Evolutionary conservation across 306 rosid genomes (phyloP), one percentile per base, ranked within the genome.

Genomic region (Dryas octopetala): DNA sequence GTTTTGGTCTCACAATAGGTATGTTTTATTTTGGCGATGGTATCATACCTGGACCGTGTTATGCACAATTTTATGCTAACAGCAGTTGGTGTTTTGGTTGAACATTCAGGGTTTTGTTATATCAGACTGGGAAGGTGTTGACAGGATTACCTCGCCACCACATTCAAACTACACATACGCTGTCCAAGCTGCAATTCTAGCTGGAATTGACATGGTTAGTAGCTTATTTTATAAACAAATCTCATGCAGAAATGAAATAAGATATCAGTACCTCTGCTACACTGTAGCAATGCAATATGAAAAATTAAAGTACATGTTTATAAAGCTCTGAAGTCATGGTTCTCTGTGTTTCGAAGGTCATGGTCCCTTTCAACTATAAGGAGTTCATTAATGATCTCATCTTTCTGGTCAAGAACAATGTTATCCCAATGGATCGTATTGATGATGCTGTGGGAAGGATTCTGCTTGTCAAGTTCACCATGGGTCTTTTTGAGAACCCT

Each of bases 61-160:
- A 60, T 54, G 69, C 55, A 5, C 38, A 66, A 67, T 73, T 70
- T 80, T 54, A 62, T 55, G 43, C 79, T 79, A 61, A 78, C 51
- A 14, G 11, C 40, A 32, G 28, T 64, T 13, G 47, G 15, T 70
- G 64, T 76, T 76, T 69, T 50, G 68, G 47, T 68, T 78, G 84
- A 70, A 80, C 77, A 80, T 54, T 79, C 91, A 95, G 99, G 99
- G 99, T 69, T 95, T 95, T 87, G 97, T 95, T 80, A 95, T 95
- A 80, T 92, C 99, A 58, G 99, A 95, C 80, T 95, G 99, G 99
- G 91, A 88, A 81, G 99, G 97, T 68, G 67, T 95, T 73, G 99
- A 95, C 80, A 87, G 83, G 82, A 85, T 92, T 64, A 92, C 97
- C 32, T 7, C 96, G 6, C 91, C 97, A 15, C 87, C 86, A 1